Evolutionary conservation across 768 basidiomycete genomes (phyloP), one percentile per base, ranked within the genome.

Genomic region (Pisolithus microcarpus): DNA sequence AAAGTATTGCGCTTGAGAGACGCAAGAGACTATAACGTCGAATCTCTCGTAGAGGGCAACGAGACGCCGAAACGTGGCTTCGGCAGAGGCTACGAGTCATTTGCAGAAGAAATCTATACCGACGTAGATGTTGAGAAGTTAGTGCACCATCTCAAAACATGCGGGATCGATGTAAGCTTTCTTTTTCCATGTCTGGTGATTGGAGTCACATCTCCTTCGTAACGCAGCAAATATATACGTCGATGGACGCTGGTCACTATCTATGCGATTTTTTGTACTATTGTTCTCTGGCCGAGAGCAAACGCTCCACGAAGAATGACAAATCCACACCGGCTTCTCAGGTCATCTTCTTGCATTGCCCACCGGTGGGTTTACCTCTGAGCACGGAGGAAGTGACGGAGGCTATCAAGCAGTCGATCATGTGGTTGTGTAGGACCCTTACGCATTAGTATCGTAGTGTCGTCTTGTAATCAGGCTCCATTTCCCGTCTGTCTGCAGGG

Each of bases 211-310:
- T 38, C 6, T 23, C 19, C 2, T n/a, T 44, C 16, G 28, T 45
- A 52, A 47, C 45, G 45, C 58, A 86, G 82, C 75, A 82, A 68
- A 80, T 86, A 19, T 81, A 82, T 61, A 75, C 82, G 18, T 87
- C 85, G 2, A 77, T 82, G 74, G 86, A 88, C 60, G 82, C 85
- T 15, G 86, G 85, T 0, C 83, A 85, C 62, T 89, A 81, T 63
- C 67, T 87, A 10, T 85, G 82, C 61, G 86, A 88, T 67, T 88
- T 84, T 64, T 77, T 83, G 52, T 86, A 84, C 63, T 89, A 85
- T 59, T 83, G 84, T 60, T 86, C 84, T 9, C 74, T 87, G 24
- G 84, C 84, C 5, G 85, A 87, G 61, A 75, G 79, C 24, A 78
- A 75, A 59, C 77, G 82, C 3, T 55, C 53, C 7, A 51, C 58